These are phyloP conservation scores for Dioszegia hungarica DNA, from an alignment of 768 basidiomycete genomes.

Conservation along the genomic window DNA sequence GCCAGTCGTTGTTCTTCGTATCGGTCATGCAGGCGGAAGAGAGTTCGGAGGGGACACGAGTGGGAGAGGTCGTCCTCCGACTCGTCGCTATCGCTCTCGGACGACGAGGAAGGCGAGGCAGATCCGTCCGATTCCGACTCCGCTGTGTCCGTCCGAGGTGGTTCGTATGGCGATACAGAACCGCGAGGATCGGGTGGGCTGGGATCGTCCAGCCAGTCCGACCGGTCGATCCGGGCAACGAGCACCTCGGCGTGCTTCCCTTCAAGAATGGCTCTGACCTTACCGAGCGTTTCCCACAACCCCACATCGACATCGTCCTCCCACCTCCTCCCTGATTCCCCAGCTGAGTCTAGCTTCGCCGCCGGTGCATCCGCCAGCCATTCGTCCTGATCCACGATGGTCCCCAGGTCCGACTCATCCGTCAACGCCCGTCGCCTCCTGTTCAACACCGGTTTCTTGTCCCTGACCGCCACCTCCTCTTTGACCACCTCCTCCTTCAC, in stretches of 20 bases:
- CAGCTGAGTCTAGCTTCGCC: too few species aligned
- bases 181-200: neutral
- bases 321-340: constrained; percentile 8
- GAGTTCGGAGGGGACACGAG: constrained; percentile 23
- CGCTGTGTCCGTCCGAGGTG: neutral
- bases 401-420: constrained; percentile 3
- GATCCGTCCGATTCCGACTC: constrained; percentile 4
- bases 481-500: neutral
- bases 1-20: constrained; percentile 41
- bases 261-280: constrained; percentile 6
- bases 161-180: neutral
- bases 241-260: neutral
- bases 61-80: constrained; percentile 10
- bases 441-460: too few species aligned
- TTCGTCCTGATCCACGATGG: neutral
- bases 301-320: constrained; percentile 19
- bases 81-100: neutral
- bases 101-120: neutral
- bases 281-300: constrained; percentile 12
- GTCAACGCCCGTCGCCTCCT: constrained; percentile 2
- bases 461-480: neutral
- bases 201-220: constrained; percentile 17
- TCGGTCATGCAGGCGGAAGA: constrained; percentile 36
- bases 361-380: neutral
- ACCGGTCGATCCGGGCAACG: constrained; percentile 4